Evolutionary conservation across 805 yeast species (phyloP).

Genomic region (Saccharomycopsis lassenensis): DNA sequence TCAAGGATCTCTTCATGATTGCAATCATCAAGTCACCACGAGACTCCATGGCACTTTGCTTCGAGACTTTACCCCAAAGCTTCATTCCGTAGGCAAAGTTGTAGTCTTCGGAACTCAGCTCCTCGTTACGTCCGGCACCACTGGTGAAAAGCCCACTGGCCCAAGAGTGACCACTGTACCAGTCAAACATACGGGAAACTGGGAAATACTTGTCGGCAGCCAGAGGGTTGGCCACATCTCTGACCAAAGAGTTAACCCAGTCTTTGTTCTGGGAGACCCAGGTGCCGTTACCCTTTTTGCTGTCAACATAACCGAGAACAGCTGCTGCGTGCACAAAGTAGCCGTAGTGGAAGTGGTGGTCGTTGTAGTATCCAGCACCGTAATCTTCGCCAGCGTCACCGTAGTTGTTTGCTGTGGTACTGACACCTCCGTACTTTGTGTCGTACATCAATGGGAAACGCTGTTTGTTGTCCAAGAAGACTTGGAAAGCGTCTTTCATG

Average conservation of each 20-base stretch:
- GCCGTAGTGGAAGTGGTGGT: slow-evolving; percentile 50
- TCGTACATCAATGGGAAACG: slow-evolving; percentile 38
- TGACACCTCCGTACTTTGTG: slow-evolving; percentile 38
- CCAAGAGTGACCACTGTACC: slow-evolving; percentile 67
- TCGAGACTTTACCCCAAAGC: slow-evolving; percentile 52
- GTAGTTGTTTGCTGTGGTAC: slow-evolving; percentile 34
- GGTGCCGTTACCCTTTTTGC: slow-evolving; percentile 29
- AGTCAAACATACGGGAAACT: slow-evolving; percentile 54
- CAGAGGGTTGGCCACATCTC: slow-evolving; percentile 62
- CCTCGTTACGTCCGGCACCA: slow-evolving; percentile 64
- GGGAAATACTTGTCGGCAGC: slow-evolving; percentile 47
- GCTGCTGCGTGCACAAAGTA: slow-evolving; percentile 52
- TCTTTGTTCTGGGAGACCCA: slow-evolving; percentile 38
- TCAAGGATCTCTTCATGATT: slow-evolving; percentile 43
- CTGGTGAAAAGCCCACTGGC: slow-evolving; percentile 56
- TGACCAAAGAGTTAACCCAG: slow-evolving; percentile 50
- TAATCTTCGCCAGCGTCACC: slow-evolving; percentile 38
- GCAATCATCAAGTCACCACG: slow-evolving; percentile 51
- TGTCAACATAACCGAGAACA: slow-evolving; percentile 51
- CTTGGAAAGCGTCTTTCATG: slow-evolving; percentile 30
- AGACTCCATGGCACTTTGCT: slow-evolving; percentile 40
- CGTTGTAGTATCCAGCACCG: slow-evolving; percentile 42
- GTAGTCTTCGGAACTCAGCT: slow-evolving; percentile 61
- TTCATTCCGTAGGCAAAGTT: slow-evolving; percentile 60
- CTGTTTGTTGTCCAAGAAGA: slow-evolving; percentile 30